A percentile compares a stretch with the other conserved stretches of the same genome.
Conservation (phyloP, 164 flowering plant genomes). For the Aristolochia californica region DNA sequence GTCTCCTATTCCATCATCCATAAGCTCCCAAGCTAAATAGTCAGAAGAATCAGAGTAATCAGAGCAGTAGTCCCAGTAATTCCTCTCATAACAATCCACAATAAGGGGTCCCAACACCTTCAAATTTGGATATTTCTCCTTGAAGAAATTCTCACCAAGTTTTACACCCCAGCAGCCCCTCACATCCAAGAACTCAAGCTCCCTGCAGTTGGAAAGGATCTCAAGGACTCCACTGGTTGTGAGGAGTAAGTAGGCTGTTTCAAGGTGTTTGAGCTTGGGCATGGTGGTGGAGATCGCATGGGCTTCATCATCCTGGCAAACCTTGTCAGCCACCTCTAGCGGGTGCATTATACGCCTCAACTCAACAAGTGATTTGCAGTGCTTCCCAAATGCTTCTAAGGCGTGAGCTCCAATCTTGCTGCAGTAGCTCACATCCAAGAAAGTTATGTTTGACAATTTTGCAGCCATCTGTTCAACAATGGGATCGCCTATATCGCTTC, state of each 20-base stretch:
- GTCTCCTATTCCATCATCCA: slow-evolving; percentile 21
- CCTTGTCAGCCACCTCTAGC: slow-evolving; percentile 22
- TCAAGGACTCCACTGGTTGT: slow-evolving; percentile 18
- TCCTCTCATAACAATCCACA: slow-evolving; percentile 20
- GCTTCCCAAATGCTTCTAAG: slow-evolving; percentile 49
- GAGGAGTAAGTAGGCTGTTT: slow-evolving; percentile 45
- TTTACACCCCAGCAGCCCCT: slow-evolving; percentile 64
- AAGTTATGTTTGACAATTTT: slow-evolving; percentile 34
- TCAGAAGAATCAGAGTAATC: slow-evolving; percentile 25
- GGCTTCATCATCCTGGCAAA: slow-evolving; percentile 57
- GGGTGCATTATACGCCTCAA: slow-evolving; percentile 63
- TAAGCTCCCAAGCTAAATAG: slow-evolving; percentile 35
- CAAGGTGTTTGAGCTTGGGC: slow-evolving; percentile 66
- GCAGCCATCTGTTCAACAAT: slow-evolving; percentile 42
- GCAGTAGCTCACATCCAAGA: slow-evolving; percentile 59
- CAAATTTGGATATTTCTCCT: slow-evolving; percentile 20
- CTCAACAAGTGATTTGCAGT: slow-evolving; percentile 39
- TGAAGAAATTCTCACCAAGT: slow-evolving; percentile 25
- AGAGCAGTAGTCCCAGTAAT: slow-evolving; percentile 30
- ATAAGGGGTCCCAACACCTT: slow-evolving; percentile 31
- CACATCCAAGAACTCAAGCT: slow-evolving; percentile 51
- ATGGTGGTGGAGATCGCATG: slow-evolving; percentile 62
- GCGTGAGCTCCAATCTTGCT: slow-evolving; percentile 33
- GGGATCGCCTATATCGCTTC: slow-evolving; percentile 47
- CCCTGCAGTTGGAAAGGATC: slow-evolving; percentile 20